Percentiles rank a stretch among this genome's conserved stretches.
Conservation (phyloP, 1,284 basidiomycete species). For the Rhodotorula mucilaginosa region DNA sequence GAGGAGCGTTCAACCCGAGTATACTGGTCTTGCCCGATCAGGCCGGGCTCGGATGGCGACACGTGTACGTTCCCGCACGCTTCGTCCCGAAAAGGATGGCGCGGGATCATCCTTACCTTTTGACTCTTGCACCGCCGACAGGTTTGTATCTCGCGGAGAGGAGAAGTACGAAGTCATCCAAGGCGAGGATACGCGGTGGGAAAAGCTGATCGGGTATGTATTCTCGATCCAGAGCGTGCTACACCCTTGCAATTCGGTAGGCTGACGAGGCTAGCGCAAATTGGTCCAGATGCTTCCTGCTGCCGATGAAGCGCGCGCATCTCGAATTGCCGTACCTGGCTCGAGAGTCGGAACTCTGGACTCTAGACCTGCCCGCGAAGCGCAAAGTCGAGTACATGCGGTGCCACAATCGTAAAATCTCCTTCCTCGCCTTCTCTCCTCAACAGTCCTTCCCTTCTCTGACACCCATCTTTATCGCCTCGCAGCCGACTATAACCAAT, state of each 20-base stretch:
- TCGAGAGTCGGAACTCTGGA: slow-evolving; percentile 29
- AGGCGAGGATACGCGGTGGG: slow-evolving; percentile 33
- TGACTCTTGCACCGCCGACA: not conserved
- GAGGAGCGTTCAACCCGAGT: slow-evolving; percentile 29
- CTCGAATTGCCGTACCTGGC: slow-evolving; percentile 31
- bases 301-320: slow-evolving; percentile 24
- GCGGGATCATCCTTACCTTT: not conserved
- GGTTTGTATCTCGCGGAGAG: slow-evolving; percentile 26
- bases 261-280: too few species aligned
- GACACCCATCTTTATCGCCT: not conserved
- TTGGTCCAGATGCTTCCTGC: slow-evolving; percentile 27
- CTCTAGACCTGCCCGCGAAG: slow-evolving; percentile 32
- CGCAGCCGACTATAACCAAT: slow-evolving; percentile 16
- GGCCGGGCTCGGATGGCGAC: slow-evolving; percentile 14
- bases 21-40: slow-evolving; percentile 26
- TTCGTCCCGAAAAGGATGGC: too few species aligned
- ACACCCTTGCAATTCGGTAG: not conserved
- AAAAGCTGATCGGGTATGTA: slow-evolving; percentile 24
- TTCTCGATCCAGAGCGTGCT: not conserved
- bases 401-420: slow-evolving; percentile 9
- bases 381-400: slow-evolving; percentile 31
- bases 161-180: slow-evolving; percentile 34
- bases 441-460: not conserved
- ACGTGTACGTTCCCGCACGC: slow-evolving; percentile 2
- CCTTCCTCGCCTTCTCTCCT: not conserved